Conservation (phyloP, 306 rosid species). For the Heteromeles arbutifolia region DNA sequence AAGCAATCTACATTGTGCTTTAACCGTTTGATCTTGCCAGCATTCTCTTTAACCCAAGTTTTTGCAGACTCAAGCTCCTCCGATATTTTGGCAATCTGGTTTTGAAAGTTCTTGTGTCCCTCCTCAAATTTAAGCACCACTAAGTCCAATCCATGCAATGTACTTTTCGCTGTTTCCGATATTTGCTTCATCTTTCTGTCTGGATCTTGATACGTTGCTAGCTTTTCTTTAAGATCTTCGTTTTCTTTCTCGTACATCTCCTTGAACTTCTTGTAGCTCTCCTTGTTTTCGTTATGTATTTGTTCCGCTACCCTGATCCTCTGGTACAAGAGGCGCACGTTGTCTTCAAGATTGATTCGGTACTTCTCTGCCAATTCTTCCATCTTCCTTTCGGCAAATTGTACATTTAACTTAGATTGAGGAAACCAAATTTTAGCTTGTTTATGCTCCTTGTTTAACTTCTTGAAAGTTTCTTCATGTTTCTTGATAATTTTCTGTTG, state of each 20-base stretch:
- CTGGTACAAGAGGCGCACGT: constrained; percentile 42
- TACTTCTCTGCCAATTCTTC: constrained; percentile 48
- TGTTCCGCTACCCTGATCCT: constrained; percentile 69
- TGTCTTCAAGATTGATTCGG: constrained; percentile 44
- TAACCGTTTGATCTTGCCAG: constrained; percentile 26
- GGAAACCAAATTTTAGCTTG: constrained; percentile 13
- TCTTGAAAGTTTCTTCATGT: constrained; percentile 19
- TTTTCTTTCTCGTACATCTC: constrained; percentile 40
- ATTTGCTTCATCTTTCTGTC: constrained; percentile 7
- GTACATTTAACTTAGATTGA: constrained; percentile 13
- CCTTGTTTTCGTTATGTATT: constrained; percentile 50
- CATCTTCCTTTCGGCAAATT: constrained; percentile 42
- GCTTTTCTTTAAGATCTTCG: constrained; percentile 25
- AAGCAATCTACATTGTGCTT: constrained; percentile 24
- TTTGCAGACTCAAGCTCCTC: constrained; percentile 39
- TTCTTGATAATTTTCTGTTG: constrained; percentile 33
- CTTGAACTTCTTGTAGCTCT: constrained; percentile 29
- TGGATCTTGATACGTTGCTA: constrained; percentile 30
- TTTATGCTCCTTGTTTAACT: constrained; percentile 17
- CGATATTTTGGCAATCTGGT: constrained; percentile 25
- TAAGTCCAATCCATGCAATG: constrained; percentile 20
- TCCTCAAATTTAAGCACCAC: constrained; percentile 30
- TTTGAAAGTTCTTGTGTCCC: constrained; percentile 5
- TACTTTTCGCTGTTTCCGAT: constrained; percentile 1
- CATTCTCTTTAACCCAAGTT: constrained; percentile 34